A percentile compares a stretch with the other conserved stretches of the same genome.
phyloP scores from a whole-genome alignment of 2,329 filamentous ascomycete species.

The Lachnellula subtilissima region DNA sequence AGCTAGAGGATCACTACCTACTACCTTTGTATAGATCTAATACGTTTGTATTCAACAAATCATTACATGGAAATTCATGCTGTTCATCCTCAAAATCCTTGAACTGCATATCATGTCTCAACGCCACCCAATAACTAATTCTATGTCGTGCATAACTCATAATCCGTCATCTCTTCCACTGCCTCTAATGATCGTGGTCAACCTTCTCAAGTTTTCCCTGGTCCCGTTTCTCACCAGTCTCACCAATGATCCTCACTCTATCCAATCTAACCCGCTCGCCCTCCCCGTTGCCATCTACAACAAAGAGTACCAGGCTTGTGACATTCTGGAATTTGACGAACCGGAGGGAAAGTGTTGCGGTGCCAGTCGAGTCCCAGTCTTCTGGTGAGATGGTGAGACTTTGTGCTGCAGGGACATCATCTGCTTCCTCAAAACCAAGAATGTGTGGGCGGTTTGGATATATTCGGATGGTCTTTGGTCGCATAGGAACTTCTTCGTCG shows the following conservation, averaged over 20 bases:
- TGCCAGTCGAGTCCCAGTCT: conserved; percentile 80
- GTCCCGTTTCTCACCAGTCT: conserved; percentile 84
- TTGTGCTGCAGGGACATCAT: conserved; percentile 78
- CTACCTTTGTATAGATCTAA: neutral
- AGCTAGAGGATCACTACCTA: neutral
- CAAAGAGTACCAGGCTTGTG: conserved; percentile 78
- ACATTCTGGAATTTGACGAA: conserved; percentile 99
- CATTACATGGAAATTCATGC: conserved; percentile 9
- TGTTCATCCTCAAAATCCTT: conserved; percentile 2
- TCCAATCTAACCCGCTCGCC: conserved; percentile 83
- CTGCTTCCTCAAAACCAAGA: conserved; percentile 91
- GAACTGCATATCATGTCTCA: conserved; percentile 9
- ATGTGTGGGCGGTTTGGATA: conserved; percentile 88
- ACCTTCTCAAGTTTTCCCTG: conserved; percentile 96
- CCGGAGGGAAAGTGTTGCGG: conserved; percentile 67
- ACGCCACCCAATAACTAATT: conserved; percentile 20
- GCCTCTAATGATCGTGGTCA: conserved; percentile 31
- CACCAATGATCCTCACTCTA: conserved; percentile 74
- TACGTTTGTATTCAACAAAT: too few relatives aligned
- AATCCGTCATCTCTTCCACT: neutral
- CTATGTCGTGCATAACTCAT: conserved; percentile 1
- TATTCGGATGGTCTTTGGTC: conserved; percentile 77
- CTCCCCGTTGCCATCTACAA: conserved; percentile 78
- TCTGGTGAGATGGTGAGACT: conserved; percentile 65
- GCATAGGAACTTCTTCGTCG: conserved; percentile 70